Conservation (phyloP, 2,329 filamentous ascomycete genomes). For the Coniochaeta sp. region DNA sequence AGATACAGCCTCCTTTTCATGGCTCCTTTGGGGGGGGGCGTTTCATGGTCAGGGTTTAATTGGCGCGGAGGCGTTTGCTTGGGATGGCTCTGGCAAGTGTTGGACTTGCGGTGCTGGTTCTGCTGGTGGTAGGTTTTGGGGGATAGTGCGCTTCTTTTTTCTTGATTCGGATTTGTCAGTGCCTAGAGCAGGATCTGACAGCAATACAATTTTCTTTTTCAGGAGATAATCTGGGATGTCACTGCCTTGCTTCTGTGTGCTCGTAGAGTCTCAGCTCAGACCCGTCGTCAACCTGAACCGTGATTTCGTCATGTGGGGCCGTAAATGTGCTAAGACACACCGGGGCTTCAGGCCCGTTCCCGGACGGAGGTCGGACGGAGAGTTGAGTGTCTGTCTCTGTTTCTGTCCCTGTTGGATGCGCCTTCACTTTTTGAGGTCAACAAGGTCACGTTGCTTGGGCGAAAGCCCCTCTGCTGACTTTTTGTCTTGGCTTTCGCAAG, state of each 20-base stretch:
- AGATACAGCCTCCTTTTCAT: not conserved
- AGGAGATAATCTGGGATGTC: not conserved
- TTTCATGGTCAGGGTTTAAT: not conserved
- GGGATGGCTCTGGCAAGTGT: not conserved
- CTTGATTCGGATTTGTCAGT: not conserved
- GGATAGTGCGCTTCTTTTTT: not conserved
- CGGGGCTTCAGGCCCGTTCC: too few species aligned
- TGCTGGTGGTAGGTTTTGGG: not conserved
- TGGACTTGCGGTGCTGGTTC: not conserved
- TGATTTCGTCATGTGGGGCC: too few species aligned
- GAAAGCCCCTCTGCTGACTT: too few species aligned
- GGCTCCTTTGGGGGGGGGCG: not conserved
- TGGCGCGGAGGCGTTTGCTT: not conserved
- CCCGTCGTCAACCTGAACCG: too few species aligned
- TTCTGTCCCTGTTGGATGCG: too few species aligned
- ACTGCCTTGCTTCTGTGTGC: not conserved
- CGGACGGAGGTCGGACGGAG: too few species aligned
- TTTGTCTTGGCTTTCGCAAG: too few species aligned
- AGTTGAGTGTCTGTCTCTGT: too few species aligned
- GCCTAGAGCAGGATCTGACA: not conserved
- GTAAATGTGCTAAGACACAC: too few species aligned
- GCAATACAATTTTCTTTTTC: not conserved
- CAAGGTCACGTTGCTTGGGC: too few species aligned
- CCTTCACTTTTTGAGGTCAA: too few species aligned
- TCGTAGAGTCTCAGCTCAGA: not conserved